Evolutionary conservation across 345 rosid species (phyloP).

Genomic region (Melaleuca alternifolia): DNA sequence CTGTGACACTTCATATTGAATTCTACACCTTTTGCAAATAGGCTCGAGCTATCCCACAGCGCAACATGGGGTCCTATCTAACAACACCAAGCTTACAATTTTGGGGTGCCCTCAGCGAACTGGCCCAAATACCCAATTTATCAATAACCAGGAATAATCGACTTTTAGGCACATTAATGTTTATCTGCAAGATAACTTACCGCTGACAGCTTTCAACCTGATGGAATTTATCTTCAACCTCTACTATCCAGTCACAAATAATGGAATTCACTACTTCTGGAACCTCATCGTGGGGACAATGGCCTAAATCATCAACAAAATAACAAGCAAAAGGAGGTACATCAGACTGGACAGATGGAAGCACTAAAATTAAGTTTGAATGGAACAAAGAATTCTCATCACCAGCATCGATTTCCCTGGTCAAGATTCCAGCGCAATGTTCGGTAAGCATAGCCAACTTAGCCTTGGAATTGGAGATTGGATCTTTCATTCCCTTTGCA

Average conservation of each 20-base stretch:
- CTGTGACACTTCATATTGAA: background rate
- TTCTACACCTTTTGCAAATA: background rate
- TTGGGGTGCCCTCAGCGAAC: background rate
- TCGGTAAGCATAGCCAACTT: constrained; percentile 57
- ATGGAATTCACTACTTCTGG: constrained; percentile 53
- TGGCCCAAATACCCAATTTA: background rate
- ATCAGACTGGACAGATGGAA: background rate
- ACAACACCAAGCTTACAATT: background rate
- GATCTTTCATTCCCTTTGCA: constrained; percentile 82
- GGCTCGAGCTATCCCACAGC: background rate
- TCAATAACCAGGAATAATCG: background rate
- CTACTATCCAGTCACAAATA: constrained; percentile 42
- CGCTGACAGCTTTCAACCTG: background rate
- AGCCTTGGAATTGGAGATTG: constrained; percentile 45
- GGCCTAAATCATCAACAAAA: constrained; percentile 31
- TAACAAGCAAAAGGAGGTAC: background rate
- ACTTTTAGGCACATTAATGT: background rate
- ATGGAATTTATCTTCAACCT: constrained; percentile 10
- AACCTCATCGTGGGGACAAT: constrained; percentile 81
- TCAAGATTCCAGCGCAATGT: constrained; percentile 32
- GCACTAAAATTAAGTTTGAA: background rate
- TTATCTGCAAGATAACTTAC: background rate
- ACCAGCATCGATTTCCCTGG: constrained; percentile 67
- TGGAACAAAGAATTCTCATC: background rate
- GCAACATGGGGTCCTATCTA: background rate